Base-by-base conservation (phyloP, 305 asterid genomes). In the Fraxinus latifolia region DNA sequence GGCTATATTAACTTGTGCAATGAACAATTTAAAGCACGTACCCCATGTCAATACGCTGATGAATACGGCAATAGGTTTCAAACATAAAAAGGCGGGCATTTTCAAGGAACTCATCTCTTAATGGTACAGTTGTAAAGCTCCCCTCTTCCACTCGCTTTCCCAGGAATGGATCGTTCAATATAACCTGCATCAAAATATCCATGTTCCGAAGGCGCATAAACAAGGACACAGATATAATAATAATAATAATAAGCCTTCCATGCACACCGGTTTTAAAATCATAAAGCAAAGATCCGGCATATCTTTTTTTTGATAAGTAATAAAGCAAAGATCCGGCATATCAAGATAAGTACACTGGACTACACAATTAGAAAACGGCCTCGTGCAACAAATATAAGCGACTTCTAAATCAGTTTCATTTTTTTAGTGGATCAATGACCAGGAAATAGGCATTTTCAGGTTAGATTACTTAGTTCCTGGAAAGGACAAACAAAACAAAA, bases 21-120 rank as follows among this genome's bases (percentile, higher is more conserved):
- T 29, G 29, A 75, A 80, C 68, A 50, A 65, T 77, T 68, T 80
- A 67, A 79, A 83, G 75, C 62, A 81, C 89, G 81, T 89, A 96
- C 99, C 93, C 89, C 98, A 96, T 92, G 85, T 96, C 97, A 80
- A 96, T 93, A 70, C 98, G 93, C 86, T 90, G 96, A 83, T 96
- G 99, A 90, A 96, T 96, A 60, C 92, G 92, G 82, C 98, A 96
- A 88, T 93, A 95, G 79, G 97, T 93, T 87, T 96, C 99, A 81
- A 93, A 92, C 88, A 94, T 92, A 88, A 95, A 93, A 82, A 96
- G 98, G 9, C 98, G 98, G 37, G 99, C 99, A 95, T 96, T 96
- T 86, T 95, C 99, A 77, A 96, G 98, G 86, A 96, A 96, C 84
- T 96, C 98, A 39, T 96, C 99, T 79, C 97, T 92, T 83, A 96